These are phyloP conservation scores for Lactuca sativa DNA, from an alignment of 129 eudicot species.

Conservation along the genomic window DNA sequence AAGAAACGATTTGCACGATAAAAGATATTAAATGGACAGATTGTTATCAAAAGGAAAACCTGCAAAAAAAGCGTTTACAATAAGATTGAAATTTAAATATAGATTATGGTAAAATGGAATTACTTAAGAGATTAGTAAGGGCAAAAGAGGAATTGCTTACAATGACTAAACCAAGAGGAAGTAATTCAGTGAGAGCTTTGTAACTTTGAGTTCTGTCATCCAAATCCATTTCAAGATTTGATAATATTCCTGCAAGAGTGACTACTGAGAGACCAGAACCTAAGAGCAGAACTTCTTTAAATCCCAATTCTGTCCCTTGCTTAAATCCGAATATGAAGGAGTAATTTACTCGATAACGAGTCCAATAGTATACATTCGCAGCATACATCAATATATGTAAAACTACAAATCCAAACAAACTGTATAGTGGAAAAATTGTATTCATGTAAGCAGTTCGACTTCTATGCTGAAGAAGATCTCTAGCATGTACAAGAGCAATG, in stretches of 20 bases:
- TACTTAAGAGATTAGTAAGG: neutral
- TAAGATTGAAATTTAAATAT: neutral
- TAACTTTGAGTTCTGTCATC: conserved; percentile 37
- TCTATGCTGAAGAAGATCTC: conserved; percentile 42
- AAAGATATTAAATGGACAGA: conserved; percentile 69
- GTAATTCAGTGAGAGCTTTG: conserved; percentile 44
- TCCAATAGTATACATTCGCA: conserved; percentile 45
- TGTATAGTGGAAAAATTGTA: conserved; percentile 66
- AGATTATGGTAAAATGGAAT: too few species aligned
- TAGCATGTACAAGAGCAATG: conserved; percentile 30
- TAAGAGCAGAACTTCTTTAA: conserved; percentile 51
- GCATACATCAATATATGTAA: conserved; percentile 47
- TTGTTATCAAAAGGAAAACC: conserved; percentile 46
- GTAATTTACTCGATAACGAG: conserved; percentile 46
- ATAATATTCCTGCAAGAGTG: conserved; percentile 54
- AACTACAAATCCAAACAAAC: conserved; percentile 53
- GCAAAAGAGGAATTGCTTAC: conserved; percentile 36
- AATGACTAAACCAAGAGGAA: conserved; percentile 51
- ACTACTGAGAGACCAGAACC: conserved; percentile 60
- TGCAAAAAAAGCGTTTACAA: conserved; percentile 19
- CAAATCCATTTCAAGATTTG: conserved; percentile 61
- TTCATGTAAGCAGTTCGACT: conserved; percentile 56
- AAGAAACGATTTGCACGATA: conserved; percentile 66
- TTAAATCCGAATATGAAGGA: conserved; percentile 52
- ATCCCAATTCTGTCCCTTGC: conserved; percentile 57